Conservation (phyloP, 768 basidiomycete species). For the Boletus edulis region DNA sequence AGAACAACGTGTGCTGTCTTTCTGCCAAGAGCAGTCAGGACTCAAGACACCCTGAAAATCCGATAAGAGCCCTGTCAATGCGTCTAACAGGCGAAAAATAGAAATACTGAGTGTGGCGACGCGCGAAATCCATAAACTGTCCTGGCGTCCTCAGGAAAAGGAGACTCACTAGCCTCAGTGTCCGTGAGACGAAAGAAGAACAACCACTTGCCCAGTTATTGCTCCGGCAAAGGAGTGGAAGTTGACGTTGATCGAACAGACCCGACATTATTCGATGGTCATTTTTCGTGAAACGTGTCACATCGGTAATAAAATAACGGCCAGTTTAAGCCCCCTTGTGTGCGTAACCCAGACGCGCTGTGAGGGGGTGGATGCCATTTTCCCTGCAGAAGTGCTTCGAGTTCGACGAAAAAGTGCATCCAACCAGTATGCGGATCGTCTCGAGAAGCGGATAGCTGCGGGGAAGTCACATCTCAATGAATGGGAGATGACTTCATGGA, state of each 20-base stretch:
- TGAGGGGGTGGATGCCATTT: constrained; percentile 7
- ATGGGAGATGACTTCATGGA: constrained; percentile 4
- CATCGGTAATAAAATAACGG: constrained; percentile 17
- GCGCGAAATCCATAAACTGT: neutral
- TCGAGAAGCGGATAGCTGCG: constrained; percentile 17
- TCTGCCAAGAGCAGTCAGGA: neutral
- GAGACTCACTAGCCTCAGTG: neutral
- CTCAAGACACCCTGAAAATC: neutral
- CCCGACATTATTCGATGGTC: neutral
- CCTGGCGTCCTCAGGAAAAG: neutral
- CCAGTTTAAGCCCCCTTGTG: neutral
- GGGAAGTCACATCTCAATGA: constrained; percentile 1
- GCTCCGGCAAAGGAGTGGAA: neutral
- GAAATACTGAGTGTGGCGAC: neutral
- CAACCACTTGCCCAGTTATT: constrained; percentile 1
- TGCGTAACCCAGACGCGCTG: constrained; percentile 3
- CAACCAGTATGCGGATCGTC: constrained; percentile 17
- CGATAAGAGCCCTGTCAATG: neutral
- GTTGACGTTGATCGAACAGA: constrained; percentile 4
- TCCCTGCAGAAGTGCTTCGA: constrained; percentile 2
- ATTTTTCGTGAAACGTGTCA: constrained; percentile 6
- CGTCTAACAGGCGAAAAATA: neutral
- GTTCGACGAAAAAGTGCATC: constrained; percentile 4
- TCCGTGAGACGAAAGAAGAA: constrained; percentile 4
- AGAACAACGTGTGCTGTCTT: neutral